Base-by-base conservation (phyloP, 305 asterid genomes). In the Caryopteris hybrid region DNA sequence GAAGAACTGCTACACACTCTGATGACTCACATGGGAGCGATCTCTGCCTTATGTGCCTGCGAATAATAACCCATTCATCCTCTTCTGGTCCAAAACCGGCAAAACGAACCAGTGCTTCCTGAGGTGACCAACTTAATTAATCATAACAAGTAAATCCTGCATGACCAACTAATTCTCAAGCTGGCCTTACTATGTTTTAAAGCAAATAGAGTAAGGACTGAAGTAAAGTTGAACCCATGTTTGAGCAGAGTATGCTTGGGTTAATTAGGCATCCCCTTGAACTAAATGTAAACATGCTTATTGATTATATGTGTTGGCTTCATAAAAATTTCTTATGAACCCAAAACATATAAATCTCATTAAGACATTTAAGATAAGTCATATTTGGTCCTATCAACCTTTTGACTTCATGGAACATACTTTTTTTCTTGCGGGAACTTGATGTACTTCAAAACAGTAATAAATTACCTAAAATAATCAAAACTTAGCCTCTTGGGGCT, bases 1-100 rank as follows among this genome's bases (percentile, higher is more conserved):
- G 90, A 39, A 88, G 87, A 78, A 92, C 95, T 21, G 95, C 96
- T 23, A 85, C 88, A 78, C 98, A 92, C 77, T 92, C 98, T 9
- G 91, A 85, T 62, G 98, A 81, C 82, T 92, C 97, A 70, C 98
- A 92, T 5, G 98, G 98, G 66, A 92, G 95, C 27, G 98, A 92
- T 48, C 97, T 83, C 69, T 88, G 98, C 69, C 98, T 84, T 61
- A 90, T 90, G 69, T 88, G 86, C 88, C 72, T 84, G 70, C 76
- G 84, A 45, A 92, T 79, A 74, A 85, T 86, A 71, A 92, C 96
- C 98, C 98, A 92, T 75, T 92, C 98, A 78, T 92, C 98, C 86
- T 92, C 98, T 74, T 92, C 98, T 45, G 81, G 80, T 54, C 96
- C 97, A 68, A 90, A 92, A 74, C 98, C 98, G 64, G 96, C 88